phyloP scores from a whole-genome alignment of 441 rosid genomes.

The Daphne laureola region DNA sequence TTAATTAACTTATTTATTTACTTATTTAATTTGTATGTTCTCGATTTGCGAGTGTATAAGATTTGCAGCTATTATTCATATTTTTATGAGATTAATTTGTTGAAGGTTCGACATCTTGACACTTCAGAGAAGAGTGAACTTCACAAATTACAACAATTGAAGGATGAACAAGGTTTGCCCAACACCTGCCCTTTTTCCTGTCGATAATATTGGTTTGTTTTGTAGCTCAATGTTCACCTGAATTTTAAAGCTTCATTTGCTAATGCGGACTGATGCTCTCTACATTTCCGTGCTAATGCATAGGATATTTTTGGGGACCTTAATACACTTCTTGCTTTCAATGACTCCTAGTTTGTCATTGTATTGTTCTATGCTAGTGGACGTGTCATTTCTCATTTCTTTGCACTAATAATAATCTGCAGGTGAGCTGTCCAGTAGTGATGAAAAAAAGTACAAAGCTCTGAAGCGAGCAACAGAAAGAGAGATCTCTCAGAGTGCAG shows the following conservation, averaged over 20 bases:
- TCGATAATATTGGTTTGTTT: neutral
- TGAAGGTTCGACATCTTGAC: constrained; percentile 96
- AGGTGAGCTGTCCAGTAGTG: constrained; percentile 98
- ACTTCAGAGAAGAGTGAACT: constrained; percentile 99
- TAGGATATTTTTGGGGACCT: too few species aligned
- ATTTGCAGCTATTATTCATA: constrained; percentile 14
- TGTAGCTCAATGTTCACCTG: too few species aligned
- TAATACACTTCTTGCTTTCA: constrained; percentile 1
- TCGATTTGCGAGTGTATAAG: neutral
- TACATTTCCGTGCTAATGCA: too few species aligned
- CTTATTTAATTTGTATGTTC: too few species aligned
- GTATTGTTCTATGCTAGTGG: constrained; percentile 6
- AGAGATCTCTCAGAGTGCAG: constrained; percentile 98
- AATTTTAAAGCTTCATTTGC: too few species aligned
- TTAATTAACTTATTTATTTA: too few species aligned
- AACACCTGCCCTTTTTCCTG: neutral
- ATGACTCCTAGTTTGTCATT: neutral
- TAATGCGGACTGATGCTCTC: too few species aligned
- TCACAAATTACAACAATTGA: constrained; percentile 92
- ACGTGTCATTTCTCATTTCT: constrained; percentile 3
- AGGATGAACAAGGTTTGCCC: constrained; percentile 93
- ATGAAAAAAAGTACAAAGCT: constrained; percentile 97
- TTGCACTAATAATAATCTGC: constrained; percentile 14
- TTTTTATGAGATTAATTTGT: constrained; percentile 12
- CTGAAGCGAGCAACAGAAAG: constrained; percentile 94